A percentile compares a stretch with the other conserved stretches of the same genome.
Conservation (phyloP, 2,329 filamentous ascomycete species). For the Ceratocystis papillata region DNA sequence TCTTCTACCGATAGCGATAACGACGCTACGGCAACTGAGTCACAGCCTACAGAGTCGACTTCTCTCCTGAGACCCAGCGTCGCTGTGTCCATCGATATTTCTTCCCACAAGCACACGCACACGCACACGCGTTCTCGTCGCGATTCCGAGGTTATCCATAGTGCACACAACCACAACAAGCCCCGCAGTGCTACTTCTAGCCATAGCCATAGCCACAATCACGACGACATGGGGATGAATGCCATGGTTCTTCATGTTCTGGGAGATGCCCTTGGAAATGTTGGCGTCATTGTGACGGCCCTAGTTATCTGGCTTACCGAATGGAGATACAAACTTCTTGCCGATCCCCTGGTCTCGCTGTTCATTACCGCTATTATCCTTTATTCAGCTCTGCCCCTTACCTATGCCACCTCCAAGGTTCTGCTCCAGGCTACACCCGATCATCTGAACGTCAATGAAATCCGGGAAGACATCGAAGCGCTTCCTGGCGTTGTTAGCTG, state of each 20-base stretch:
- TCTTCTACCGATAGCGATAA: slow-evolving; percentile 36
- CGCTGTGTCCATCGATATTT: slow-evolving; percentile 28
- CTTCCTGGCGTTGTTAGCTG: slow-evolving; percentile 80
- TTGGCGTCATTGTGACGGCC: slow-evolving; percentile 73
- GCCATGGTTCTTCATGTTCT: slow-evolving; percentile 67
- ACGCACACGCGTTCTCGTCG: slow-evolving; percentile 28
- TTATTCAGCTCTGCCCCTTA: slow-evolving; percentile 65
- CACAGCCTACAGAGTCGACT: slow-evolving; percentile 37
- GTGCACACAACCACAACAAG: slow-evolving; percentile 69
- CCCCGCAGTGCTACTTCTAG: slow-evolving; percentile 49
- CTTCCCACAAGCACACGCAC: slow-evolving; percentile 23
- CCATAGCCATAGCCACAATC: slow-evolving; percentile 61
- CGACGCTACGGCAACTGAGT: slow-evolving; percentile 28
- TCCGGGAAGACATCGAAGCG: slow-evolving; percentile 79
- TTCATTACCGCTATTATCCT: slow-evolving; percentile 78
- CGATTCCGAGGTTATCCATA: slow-evolving; percentile 49
- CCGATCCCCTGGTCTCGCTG: slow-evolving; percentile 83
- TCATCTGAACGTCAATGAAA: slow-evolving; percentile 76
- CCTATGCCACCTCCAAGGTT: slow-evolving; percentile 71
- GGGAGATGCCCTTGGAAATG: slow-evolving; percentile 74
- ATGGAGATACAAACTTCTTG: slow-evolving; percentile 72
- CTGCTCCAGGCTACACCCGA: slow-evolving; percentile 88
- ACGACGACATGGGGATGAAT: slow-evolving; percentile 91
- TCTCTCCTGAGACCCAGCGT: slow-evolving; percentile 39
- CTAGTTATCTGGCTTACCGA: slow-evolving; percentile 85